phyloP scores from a whole-genome alignment of 2,329 filamentous ascomycete genomes.

The Penicillium oxalicum region DNA sequence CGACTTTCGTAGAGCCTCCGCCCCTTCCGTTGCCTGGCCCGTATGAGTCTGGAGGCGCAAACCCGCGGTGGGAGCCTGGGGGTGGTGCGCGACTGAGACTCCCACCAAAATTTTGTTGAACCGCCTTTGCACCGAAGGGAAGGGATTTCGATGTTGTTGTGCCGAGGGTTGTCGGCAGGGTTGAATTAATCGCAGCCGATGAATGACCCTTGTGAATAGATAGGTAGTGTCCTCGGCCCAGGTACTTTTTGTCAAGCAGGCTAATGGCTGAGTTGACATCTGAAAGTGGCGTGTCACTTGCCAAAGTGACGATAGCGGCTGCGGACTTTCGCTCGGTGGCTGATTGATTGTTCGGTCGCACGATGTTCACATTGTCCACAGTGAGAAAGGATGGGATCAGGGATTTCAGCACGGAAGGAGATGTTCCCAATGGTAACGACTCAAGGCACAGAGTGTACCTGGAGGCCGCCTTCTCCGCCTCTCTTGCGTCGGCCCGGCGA shows the following conservation, averaged over 20 bases:
- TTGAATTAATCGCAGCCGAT: constrained; percentile 59
- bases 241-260: constrained; percentile 71
- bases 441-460: constrained; percentile 52
- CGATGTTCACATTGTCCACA: constrained; percentile 68
- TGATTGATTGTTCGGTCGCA: constrained; percentile 48
- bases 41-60: constrained; percentile 73
- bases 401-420: constrained; percentile 45
- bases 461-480: constrained; percentile 44
- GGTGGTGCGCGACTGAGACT: constrained; percentile 46
- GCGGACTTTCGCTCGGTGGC: constrained; percentile 62
- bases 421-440: constrained; percentile 49
- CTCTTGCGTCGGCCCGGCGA: constrained; percentile 34
- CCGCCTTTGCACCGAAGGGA: constrained; percentile 71
- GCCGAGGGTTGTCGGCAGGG: constrained; percentile 44
- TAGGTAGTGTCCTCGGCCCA: constrained; percentile 78
- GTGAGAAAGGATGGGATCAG: constrained; percentile 50
- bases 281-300: constrained; percentile 71
- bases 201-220: constrained; percentile 77
- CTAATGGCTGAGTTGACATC: constrained; percentile 79
- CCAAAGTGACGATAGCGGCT: constrained; percentile 73
- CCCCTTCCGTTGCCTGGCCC: constrained; percentile 43
- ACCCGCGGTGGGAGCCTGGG: constrained; percentile 52
- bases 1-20: constrained; percentile 56
- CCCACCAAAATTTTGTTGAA: constrained; percentile 45
- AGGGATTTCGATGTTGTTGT: constrained; percentile 51